Base-by-base conservation (phyloP, 768 basidiomycete species). In the Xerocomus brunneocitrinus region DNA sequence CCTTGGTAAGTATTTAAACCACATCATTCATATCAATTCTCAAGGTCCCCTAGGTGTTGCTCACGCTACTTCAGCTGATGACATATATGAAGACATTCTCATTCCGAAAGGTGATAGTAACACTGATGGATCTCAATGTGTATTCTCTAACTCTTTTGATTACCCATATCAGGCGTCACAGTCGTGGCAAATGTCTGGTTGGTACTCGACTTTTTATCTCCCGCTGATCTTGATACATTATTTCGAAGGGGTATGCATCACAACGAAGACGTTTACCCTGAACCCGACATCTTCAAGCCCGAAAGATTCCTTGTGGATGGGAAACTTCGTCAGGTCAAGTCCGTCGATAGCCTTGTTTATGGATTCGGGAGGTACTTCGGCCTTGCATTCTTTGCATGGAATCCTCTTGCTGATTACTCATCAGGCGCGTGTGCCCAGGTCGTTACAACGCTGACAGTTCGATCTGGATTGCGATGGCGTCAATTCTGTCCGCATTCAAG, bases 1-100 rank as follows among this genome's bases (percentile, higher is more conserved):
- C 0, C 49, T 67, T 5, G 62, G 68, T 61, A n/a, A 54, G 46
- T 57, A 34, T 48, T 27, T 19, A 22, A 5, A 43, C 3, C 27
- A 28, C 4, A 13, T 16, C 14, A n/a, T 13, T 9, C 25, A 30
- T 1, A 19, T 19, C 16, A 7, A 6, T 30, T 24, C 32, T 16
- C 47, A 3, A 52, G n/a, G 12, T 19, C 38, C 8, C 14, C 19
- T 16, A 67, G 67, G 40, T 4, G 0, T 63, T 50, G 53, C 35
- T 38, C 38, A 40, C 8, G 40, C 49, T 19, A 16, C 14, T 41
- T 8, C 24, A 27, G 16, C 24, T 4, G 39, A 38, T 8, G 49
- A 41, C 38, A 12, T 41, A 13, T 49, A 36, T 12, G 39, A 49
- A 30, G 40, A 13, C 4, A 10, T 42, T 27, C 25, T 42, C 6